Base-by-base conservation (phyloP, 805 yeast genomes). In the Metschnikowia chrysomelidarum region DNA sequence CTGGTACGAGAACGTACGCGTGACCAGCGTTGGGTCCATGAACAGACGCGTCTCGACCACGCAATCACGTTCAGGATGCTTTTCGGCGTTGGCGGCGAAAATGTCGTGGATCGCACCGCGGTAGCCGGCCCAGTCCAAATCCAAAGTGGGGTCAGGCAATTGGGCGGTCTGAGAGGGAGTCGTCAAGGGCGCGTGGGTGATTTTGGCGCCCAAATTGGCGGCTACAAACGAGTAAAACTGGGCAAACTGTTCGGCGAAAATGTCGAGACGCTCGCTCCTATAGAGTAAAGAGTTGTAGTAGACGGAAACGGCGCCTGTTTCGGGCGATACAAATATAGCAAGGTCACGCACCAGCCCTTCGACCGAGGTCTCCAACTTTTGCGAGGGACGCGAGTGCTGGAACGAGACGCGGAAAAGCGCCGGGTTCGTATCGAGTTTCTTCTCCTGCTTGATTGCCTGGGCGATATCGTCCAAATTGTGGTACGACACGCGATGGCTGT, bases 61-160 rank as follows among this genome's bases (percentile, higher is more conserved):
- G 67, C 98, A 87, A 9, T 84, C 71, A 56, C 95, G 76, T 21
- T 86, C 88, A 3, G 98, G 98, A 57, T 76, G 80, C 49, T 73
- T 73, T 29, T 71, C 78, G 10, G 98, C 96, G 56, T 93, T 94
- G 39, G 73, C 78, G 61, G 84, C 81, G 62, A 93, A 93, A 27
- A 93, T 89, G 53, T 93, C 98, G 55, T 93, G 99, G 51, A 93
- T 94, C 11, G 98, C 89, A 29, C 99, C 98, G 47, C 94, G 75
- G 62, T 78, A 93, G 19, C 83, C 84, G 26, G 80, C 70, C 97
- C 97, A 93, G 62, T 88, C 95, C 46, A 93, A 71, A 50, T 88
- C 83, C 7, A 67, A 59, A 7, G 87, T 85, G 27, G 99, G 98
- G 57, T 89, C 89, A 5, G 98, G 98, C 37, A 94, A 68, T 2